phyloP scores from a whole-genome alignment of 176 grass and related monocot species.

The Hsuehochloa calcarea region DNA sequence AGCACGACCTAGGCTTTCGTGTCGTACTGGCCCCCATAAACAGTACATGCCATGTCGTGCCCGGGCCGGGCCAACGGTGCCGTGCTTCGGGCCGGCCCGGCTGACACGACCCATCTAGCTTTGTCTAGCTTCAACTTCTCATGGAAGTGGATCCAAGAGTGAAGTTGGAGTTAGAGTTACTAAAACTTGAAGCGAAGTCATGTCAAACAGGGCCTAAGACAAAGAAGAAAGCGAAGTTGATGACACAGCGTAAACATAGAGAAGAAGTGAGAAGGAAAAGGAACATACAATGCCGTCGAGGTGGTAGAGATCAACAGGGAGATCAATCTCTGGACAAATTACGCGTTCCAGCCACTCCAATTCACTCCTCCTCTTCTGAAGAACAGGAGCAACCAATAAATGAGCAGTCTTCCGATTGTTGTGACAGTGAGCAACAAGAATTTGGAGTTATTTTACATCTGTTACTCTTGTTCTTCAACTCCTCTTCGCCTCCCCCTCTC shows the following conservation, averaged over 20 bases:
- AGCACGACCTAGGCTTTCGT: no score
- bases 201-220: not conserved
- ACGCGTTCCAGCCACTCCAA: not conserved
- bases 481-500: no score
- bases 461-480: no score
- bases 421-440: not conserved
- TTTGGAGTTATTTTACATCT: not conserved
- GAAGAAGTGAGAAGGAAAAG: not conserved
- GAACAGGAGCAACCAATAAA: not conserved
- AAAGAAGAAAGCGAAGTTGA: not conserved
- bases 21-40: no score
- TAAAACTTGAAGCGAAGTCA: no score
- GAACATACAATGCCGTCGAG: slow-evolving; percentile 1
- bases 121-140: no score
- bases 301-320: not conserved
- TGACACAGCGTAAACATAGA: not conserved
- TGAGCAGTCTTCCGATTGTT: not conserved
- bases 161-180: no score
- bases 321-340: not conserved
- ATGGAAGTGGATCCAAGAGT: no score
- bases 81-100: no score
- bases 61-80: no score
- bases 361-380: not conserved
- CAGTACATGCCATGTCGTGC: no score
- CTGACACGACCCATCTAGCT: no score